Percentiles rank a stretch among this genome's conserved stretches.
phyloP scores from a whole-genome alignment of 176 grass and related monocot species.

The Thalia dealbata region DNA sequence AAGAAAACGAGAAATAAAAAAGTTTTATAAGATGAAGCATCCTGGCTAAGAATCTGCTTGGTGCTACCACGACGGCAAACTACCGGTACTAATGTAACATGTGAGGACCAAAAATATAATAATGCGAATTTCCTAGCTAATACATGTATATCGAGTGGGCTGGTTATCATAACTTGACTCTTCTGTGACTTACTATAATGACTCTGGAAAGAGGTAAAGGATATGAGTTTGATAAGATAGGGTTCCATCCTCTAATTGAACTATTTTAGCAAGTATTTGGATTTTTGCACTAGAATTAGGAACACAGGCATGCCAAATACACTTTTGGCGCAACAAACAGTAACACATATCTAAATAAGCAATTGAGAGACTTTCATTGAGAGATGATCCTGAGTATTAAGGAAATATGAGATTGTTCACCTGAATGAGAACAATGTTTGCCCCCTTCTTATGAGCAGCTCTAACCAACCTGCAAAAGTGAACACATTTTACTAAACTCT shows the following conservation, averaged over 20 bases:
- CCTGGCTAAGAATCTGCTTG: too few relatives aligned
- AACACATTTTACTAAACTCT: not conserved
- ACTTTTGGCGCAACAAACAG: not conserved
- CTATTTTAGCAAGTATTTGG: not conserved
- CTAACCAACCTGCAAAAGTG: conserved; percentile 64
- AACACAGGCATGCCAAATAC: not conserved
- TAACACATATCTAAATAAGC: not conserved
- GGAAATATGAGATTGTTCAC: conserved; percentile 23
- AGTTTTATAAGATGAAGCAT: not conserved
- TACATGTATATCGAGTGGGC: not conserved
- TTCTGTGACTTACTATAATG: not conserved
- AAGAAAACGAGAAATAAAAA: conserved; percentile 11
- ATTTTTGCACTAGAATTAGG: not conserved
- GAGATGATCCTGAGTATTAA: not conserved
- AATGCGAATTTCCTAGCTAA: not conserved
- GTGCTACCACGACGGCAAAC: too few relatives aligned
- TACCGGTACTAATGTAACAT: not conserved
- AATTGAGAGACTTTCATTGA: not conserved
- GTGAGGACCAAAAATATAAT: not conserved
- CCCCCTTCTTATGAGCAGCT: conserved; percentile 80
- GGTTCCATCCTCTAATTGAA: not conserved
- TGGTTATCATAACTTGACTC: not conserved
- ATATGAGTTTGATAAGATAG: not conserved
- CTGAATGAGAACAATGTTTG: conserved; percentile 84
- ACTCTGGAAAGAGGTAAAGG: not conserved